Evolutionary conservation across 2,329 filamentous ascomycete genomes (phyloP).

Genomic region (Hypomyces rosellus): DNA sequence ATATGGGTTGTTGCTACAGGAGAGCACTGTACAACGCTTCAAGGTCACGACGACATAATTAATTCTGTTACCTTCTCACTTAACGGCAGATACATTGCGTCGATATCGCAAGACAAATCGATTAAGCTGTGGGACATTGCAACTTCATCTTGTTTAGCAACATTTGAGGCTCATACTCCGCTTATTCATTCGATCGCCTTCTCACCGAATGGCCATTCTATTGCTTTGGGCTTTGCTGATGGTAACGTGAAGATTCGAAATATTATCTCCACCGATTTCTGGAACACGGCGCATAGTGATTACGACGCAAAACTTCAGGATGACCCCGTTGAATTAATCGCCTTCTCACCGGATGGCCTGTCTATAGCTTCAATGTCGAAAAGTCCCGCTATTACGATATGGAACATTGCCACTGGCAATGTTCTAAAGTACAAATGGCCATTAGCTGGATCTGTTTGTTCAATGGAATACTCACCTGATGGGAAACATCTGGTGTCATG

Average conservation of each 20-base stretch:
- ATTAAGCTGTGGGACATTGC: not conserved
- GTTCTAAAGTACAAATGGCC: not conserved
- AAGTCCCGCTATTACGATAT: not conserved
- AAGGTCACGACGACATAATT: conserved; percentile 1
- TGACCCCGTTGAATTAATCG: not conserved
- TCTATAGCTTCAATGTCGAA: not conserved
- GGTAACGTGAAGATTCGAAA: not conserved
- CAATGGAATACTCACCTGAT: not conserved
- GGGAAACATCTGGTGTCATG: not conserved
- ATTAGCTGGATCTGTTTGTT: not conserved
- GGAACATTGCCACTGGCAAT: not conserved
- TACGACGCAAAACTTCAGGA: not conserved
- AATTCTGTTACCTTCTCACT: not conserved
- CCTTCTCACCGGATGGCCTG: not conserved
- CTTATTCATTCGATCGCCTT: not conserved
- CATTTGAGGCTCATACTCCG: not conserved
- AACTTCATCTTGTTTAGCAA: not conserved
- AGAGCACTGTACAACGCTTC: not conserved
- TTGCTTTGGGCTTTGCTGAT: not conserved
- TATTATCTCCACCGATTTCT: not conserved
- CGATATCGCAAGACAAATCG: not conserved
- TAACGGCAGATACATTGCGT: not conserved
- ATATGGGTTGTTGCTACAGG: too few relatives aligned
- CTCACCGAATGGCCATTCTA: not conserved
- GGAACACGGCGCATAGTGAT: not conserved